Conservation (phyloP, 495 filamentous ascomycete genomes). For the Penicillium arizonense region DNA sequence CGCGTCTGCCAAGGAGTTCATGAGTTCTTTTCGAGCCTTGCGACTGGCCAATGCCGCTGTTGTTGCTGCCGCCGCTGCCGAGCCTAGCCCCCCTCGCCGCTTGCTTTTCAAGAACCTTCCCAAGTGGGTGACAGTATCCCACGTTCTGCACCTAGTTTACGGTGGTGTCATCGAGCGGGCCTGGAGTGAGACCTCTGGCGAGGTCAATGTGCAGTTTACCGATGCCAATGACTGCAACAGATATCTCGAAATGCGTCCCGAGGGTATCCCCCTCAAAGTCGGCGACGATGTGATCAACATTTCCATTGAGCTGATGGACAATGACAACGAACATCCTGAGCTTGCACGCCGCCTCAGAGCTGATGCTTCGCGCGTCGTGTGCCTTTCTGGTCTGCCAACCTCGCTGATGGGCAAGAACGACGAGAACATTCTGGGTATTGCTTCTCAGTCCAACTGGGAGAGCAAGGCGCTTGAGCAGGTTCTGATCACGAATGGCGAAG, state of each 20-base stretch:
- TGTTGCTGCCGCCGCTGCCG: neutral
- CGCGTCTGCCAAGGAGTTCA: no score
- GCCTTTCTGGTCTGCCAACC: neutral
- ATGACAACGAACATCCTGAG: neutral
- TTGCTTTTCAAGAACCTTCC: conserved; percentile 42
- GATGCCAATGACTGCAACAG: conserved; percentile 2
- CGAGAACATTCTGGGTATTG: neutral
- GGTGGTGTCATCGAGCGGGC: conserved; percentile 43
- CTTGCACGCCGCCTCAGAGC: neutral
- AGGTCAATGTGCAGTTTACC: conserved; percentile 9
- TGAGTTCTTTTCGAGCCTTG: no score
- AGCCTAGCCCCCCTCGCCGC: conserved; percentile 12
- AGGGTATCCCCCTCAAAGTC: conserved; percentile 1
- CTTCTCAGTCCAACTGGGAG: neutral
- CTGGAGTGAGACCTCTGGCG: conserved; percentile 1
- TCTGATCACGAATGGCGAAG: neutral
- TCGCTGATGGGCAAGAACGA: neutral
- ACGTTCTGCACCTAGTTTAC: conserved; percentile 41
- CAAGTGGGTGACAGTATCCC: conserved; percentile 20
- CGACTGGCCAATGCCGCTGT: no score
- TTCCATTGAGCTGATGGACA: neutral
- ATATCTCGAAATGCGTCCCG: conserved; percentile 1
- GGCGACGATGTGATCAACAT: neutral
- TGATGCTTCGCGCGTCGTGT: conserved; percentile 7
- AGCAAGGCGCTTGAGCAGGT: neutral